Base-by-base conservation (phyloP, 257 asterid species). In the Solanum pinnatisectum region DNA sequence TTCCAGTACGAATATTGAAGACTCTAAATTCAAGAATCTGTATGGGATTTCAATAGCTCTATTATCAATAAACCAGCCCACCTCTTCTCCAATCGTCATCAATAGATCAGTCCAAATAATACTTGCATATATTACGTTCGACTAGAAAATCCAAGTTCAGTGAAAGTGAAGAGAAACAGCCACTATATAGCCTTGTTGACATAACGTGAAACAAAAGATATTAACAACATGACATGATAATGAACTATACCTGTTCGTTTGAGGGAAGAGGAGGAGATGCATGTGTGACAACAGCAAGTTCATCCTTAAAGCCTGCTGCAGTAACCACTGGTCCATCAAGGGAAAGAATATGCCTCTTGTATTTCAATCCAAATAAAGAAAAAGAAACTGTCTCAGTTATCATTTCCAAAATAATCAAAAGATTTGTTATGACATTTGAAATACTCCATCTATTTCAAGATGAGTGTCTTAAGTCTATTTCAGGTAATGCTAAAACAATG, bases 251-350 rank as follows among this genome's bases (percentile, higher is more conserved):
- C 99, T 95, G 99, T 91, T 96, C 99, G 87, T 94, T 91, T 2
- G 98, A 91, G 87, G 99, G 98, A 89, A 97, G 96, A 85, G 98
- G 83, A 87, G 98, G 94, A 84, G 99, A 94, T 82, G 90, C 88
- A 90, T 96, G 99, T 65, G 95, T 93, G 88, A 97, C 95, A 90
- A 97, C 91, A 56, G 96, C 99, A 88, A 97, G 95, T 92, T 94
- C 96, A 92, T 97, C 98, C 92, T 92, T 93, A 90, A 88, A 88
- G 86, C 99, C 99, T 79, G 91, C 96, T 88, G 98, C 98, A 56
- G 98, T 93, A 83, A 97, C 99, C 91, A 95, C 98, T 52, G 99
- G 97, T 87, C 99, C 99, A 88, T 94, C 97, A 81, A 97, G 98
- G 81, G 98, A 95, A 88, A 96, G 90, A 78, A 95, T 88, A 88